Evolutionary conservation across 2,329 filamentous ascomycete species (phyloP), one percentile per base, ranked within the genome.

Genomic region (Ilyonectria mors-panacis): DNA sequence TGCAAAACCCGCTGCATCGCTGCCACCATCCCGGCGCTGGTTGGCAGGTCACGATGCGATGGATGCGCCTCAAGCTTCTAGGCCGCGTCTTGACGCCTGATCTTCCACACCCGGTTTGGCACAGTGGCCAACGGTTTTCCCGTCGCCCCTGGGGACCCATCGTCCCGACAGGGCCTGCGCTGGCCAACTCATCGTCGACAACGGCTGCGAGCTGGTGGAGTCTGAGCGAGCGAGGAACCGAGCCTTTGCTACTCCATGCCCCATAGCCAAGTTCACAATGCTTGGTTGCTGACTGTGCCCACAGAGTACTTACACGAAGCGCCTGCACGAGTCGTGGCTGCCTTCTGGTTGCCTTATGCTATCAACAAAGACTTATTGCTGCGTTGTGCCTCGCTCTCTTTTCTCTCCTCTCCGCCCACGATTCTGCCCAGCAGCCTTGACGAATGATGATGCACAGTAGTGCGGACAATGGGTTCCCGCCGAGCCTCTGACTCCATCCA

Each of bases 31-130:
- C 63, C 53, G 37, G 30, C 63, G 63, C 51, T 65, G 63, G 63
- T 65, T 65, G 63, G 63, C 51, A 65, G 56, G 37, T 56, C 57
- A 50, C 51, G 59, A 56, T 62, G 59, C 42, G 33, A 45, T 42
- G 28, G 45, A 51, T 59, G 57, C 57, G 57, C 33, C 33, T 47
- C 45, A n/a, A 47, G 45, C 30, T 33, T 51, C 57, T 21, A 37
- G 59, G 51, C 51, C 51, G 56, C 51, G 63, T 54, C 63, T 65
- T 65, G 63, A 65, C 57, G 63, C 63, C 63, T 53, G 51, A 65
- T 61, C 63, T 65, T 55, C 63, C 63, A 61, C 63, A 57, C 63
- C 57, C 35, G 57, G 26, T 65, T 48, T 42, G 30, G n/a, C 12
- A 48, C 21, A 8, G 30, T n/a, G 33, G 55, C 42, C 26, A 30